These are phyloP conservation scores for Zasmidium citrigriseum DNA, from an alignment of 2,329 filamentous ascomycete genomes.

Conservation along the genomic window DNA sequence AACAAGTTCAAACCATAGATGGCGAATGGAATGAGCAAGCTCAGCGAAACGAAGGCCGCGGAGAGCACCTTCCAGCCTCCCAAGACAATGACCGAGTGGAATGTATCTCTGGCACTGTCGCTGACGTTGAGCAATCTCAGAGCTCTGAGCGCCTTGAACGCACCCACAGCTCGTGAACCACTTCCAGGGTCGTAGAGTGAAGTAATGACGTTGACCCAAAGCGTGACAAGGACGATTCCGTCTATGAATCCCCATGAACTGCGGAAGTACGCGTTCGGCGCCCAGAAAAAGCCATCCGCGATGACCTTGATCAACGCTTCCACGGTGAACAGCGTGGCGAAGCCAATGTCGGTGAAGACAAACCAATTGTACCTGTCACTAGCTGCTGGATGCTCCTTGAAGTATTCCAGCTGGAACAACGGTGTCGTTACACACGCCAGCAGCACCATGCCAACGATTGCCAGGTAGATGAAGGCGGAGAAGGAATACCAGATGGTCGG, in stretches of 20 bases:
- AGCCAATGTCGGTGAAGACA: constrained; percentile 88
- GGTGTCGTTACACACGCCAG: constrained; percentile 93
- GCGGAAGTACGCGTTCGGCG: constrained; percentile 93
- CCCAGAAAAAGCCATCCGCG: constrained; percentile 94
- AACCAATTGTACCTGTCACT: constrained; percentile 79
- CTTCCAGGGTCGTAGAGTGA: constrained; percentile 78
- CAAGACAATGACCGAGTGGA: constrained; percentile 92
- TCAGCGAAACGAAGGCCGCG: constrained; percentile 89
- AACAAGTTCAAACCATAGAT: constrained; percentile 96
- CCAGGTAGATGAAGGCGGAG: constrained; percentile 88
- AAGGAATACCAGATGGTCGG: constrained; percentile 90
- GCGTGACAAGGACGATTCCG: constrained; percentile 81
- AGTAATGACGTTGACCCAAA: constrained; percentile 93
- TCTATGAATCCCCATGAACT: constrained; percentile 98
- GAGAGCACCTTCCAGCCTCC: constrained; percentile 93
- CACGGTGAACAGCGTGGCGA: constrained; percentile 80
- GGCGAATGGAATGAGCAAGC: constrained; percentile 91
- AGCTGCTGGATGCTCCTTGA: constrained; percentile 38
- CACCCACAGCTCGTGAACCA: constrained; percentile 86
- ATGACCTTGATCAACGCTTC: constrained; percentile 91
- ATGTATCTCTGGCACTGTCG: constrained; percentile 91
- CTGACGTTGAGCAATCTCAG: constrained; percentile 91
- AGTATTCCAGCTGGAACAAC: constrained; percentile 88
- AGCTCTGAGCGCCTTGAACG: constrained; percentile 94
- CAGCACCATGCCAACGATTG: constrained; percentile 96